Base-by-base conservation (phyloP, 2,329 filamentous ascomycete species). In the Paecilomyces sp. region DNA sequence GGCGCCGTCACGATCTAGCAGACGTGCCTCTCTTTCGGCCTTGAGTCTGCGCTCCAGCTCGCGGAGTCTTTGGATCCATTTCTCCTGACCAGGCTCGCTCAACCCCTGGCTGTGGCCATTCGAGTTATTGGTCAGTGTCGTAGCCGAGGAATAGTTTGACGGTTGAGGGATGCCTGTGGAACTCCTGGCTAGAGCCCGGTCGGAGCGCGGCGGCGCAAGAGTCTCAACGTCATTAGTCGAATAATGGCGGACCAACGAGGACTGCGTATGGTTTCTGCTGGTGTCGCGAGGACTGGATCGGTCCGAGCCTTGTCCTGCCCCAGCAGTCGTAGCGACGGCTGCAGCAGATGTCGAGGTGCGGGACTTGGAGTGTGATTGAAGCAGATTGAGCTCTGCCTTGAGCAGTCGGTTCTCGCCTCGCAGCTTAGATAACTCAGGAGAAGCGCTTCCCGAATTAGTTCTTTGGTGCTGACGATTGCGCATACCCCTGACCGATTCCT, bases 1-100 rank as follows among this genome's bases (percentile, higher is more conserved):
- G 30, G 93, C 93, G 25, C 91, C 92, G 55, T 84, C 88, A 3
- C 94, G 85, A 76, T 99, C 94, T 60, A 96, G 80, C 57, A 95
- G 80, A 53, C 94, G 80, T 1, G 88, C 92, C 74, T 97, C 94
- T 13, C 94, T 81, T 77, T 99, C 94, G 54, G 90, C 87, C 74
- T 96, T 96, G 18, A 99, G 80, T 66, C 95, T 86, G 65, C 88
- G 84, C 79, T 99, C 94, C 66, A 97, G 79, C 71, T 97, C 92
- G 60, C 91, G 86, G 34, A 97, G 80, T 6, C 94, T 81, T 63
- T 96, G 85, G 64, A 95, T 86, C 91, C 91, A 96, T 65, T 89
- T 85, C 41, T 90, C 88, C 66, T 93, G 88, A 47, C 80, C 68
- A 9, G 64, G 64, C n/a, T 76, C 71, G 63, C 63, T 67, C 33